Evolutionary conservation across 2,329 filamentous ascomycete species (phyloP).

Genomic region (Colletotrichum sojae): DNA sequence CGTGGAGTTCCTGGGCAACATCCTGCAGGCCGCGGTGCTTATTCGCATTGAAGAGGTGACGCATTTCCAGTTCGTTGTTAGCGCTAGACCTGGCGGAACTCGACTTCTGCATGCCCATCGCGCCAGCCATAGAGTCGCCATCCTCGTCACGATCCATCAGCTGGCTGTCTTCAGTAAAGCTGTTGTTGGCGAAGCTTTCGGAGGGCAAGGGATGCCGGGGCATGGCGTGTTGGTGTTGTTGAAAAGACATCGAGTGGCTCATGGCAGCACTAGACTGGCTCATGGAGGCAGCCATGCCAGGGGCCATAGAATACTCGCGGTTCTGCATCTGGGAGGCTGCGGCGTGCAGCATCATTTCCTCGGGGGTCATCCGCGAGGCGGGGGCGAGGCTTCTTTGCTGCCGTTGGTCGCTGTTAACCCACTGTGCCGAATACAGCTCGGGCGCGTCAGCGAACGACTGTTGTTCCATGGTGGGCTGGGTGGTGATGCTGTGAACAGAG

Average conservation of each 20-base stretch:
- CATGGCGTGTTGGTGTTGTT: constrained; percentile 58
- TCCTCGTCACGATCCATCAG: constrained; percentile 74
- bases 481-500: constrained; percentile 68
- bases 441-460: constrained; percentile 58
- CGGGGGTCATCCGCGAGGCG: constrained; percentile 65
- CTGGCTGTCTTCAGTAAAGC: constrained; percentile 73
- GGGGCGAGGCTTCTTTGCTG: constrained; percentile 60
- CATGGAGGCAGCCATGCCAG: constrained; percentile 59
- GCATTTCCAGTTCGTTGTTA: constrained; percentile 86
- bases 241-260: constrained; percentile 44
- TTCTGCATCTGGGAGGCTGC: constrained; percentile 67
- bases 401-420: constrained; percentile 61
- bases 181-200: constrained; percentile 68
- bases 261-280: constrained; percentile 48
- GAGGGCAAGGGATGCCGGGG: constrained; percentile 66
- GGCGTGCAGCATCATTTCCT: constrained; percentile 72
- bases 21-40: constrained; percentile 77
- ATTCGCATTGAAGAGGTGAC: constrained; percentile 80
- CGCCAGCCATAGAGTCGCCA: constrained; percentile 64
- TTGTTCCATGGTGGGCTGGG: constrained; percentile 67
- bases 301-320: constrained; percentile 66
- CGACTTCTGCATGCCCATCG: constrained; percentile 65
- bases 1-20: constrained; percentile 81
- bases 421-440: constrained; percentile 64
- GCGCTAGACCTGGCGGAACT: constrained; percentile 76